Evolutionary conservation across 2,329 filamentous ascomycete species (phyloP), one percentile per base, ranked within the genome.

Genomic region (Catunica adiposa): DNA sequence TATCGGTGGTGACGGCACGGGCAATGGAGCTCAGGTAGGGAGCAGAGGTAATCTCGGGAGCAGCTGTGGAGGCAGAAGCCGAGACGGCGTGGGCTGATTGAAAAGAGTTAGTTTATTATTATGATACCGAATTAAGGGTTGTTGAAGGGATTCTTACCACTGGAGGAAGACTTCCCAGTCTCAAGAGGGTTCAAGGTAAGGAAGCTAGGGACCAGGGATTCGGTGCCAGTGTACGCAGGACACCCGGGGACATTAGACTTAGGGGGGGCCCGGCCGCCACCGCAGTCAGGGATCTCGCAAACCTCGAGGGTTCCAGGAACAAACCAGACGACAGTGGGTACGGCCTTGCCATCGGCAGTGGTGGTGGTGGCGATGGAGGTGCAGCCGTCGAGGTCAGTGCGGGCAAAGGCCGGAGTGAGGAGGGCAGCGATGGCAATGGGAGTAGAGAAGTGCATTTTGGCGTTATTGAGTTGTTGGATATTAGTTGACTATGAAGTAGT

Each of bases 221-320:
- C 74, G 25, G 77, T 79, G 60, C 79, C 79, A 1, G 64, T 62
- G 69, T 83, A 82, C 3, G 56, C 62, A 1, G 66, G 63, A 63
- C 82, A 85, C 1, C 80, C 81, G 0, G 81, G 81, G 22, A 80
- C 75, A 25, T 72, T 75, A 70, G 79, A 83, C 15, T 42, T 42
- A 59, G 79, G 76, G 2, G 81, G 78, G 7, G 80, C 82, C 48
- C 76, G 73, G 56, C 80, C 82, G 60, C 82, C 82, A 57, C 82
- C 81, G 66, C 82, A 84, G 73, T 84, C 81, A 61, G 80, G 72
- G 59, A 78, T 63, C 9, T 71, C 70, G 72, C 82, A 84, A 64
- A 84, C 70, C 69, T 84, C 80, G 64, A 80, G 79, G 17, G 75
- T 78, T 61, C 68, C 78, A 1, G 79, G 80, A 54, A 82, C 74